Percentiles rank a stretch among this genome's conserved stretches.
phyloP scores from a whole-genome alignment of 2,329 filamentous ascomycete species.

The Celoporthe dispersa region DNA sequence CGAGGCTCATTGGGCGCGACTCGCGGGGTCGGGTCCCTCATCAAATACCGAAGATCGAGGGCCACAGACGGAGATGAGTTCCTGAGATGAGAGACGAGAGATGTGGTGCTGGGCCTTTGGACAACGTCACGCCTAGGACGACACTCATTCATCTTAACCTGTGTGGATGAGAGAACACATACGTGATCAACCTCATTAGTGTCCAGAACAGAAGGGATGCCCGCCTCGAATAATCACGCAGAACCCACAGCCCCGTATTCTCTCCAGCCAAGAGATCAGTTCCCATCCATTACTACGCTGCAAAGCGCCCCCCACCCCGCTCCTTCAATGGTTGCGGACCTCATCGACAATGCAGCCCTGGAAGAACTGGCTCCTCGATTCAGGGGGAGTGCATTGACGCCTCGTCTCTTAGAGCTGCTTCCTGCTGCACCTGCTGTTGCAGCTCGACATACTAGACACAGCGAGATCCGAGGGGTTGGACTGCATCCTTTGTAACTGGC shows the following conservation, averaged over 20 bases:
- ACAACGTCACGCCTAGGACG: neutral
- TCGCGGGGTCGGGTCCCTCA: conserved; percentile 14
- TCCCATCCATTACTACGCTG: neutral
- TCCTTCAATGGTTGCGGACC: neutral
- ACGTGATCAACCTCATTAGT: neutral
- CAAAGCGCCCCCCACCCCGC: neutral
- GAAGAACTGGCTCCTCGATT: conserved; percentile 22
- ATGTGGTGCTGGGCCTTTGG: conserved; percentile 5
- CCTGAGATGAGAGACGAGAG: conserved; percentile 17
- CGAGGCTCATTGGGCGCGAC: conserved; percentile 15
- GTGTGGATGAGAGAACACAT: neutral
- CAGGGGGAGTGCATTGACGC: conserved; percentile 24
- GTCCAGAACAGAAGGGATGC: conserved; percentile 3
- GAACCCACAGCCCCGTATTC: conserved; percentile 24
- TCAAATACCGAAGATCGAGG: neutral
- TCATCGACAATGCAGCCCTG: conserved; percentile 1
- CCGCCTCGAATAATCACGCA: conserved; percentile 9
- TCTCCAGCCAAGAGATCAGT: conserved; percentile 10
- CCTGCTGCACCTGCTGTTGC: conserved; percentile 4
- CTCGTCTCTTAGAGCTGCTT: conserved; percentile 14
- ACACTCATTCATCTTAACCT: conserved; percentile 2
- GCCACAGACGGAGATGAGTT: conserved; percentile 6
- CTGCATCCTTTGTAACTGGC: neutral
- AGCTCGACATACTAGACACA: neutral
- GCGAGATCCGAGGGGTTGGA: neutral